Evolutionary conservation across 2,329 filamentous ascomycete genomes (phyloP).

Genomic region (Diaporthe nobilis): DNA sequence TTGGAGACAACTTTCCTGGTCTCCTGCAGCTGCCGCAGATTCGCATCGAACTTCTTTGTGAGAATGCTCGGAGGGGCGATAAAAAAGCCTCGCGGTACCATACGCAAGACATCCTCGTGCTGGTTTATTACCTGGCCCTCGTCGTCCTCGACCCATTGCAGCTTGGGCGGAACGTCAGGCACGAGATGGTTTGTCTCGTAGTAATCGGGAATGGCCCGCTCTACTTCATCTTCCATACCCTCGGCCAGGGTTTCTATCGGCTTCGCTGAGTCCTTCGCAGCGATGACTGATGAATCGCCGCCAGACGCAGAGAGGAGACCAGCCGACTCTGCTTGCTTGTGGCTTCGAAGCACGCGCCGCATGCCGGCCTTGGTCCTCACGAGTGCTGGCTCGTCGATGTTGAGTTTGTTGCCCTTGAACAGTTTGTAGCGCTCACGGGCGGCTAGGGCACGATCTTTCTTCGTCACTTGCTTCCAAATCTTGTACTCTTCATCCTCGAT

Average conservation of each 20-base stretch:
- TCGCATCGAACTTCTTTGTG: slow-evolving; percentile 85
- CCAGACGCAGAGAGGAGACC: slow-evolving; percentile 56
- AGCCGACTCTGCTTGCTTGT: slow-evolving; percentile 75
- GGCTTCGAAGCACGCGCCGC: slow-evolving; percentile 86
- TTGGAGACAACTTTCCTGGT: slow-evolving; percentile 96
- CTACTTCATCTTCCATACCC: slow-evolving; percentile 92
- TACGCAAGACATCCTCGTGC: slow-evolving; percentile 84
- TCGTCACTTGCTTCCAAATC: slow-evolving; percentile 98
- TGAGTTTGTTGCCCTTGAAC: slow-evolving; percentile 87
- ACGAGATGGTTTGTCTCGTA: slow-evolving; percentile 90
- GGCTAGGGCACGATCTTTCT: slow-evolving; percentile 90
- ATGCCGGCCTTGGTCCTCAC: slow-evolving; percentile 89
- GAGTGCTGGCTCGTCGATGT: slow-evolving; percentile 88
- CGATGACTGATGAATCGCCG: slow-evolving; percentile 60
- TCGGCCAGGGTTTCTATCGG: slow-evolving; percentile 86
- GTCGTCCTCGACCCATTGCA: slow-evolving; percentile 90
- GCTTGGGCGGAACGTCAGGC: slow-evolving; percentile 82
- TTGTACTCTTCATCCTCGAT: slow-evolving; percentile 96
- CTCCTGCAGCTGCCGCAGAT: slow-evolving; percentile 96
- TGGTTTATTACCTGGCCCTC: slow-evolving; percentile 92
- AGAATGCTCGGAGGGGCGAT: slow-evolving; percentile 81
- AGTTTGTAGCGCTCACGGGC: slow-evolving; percentile 89
- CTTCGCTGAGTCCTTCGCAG: slow-evolving; percentile 63
- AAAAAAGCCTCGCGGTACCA: slow-evolving; percentile 83
- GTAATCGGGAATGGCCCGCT: slow-evolving; percentile 91